Conservation (phyloP, 495 filamentous ascomycete genomes). For the Trichoderma gamsii region DNA sequence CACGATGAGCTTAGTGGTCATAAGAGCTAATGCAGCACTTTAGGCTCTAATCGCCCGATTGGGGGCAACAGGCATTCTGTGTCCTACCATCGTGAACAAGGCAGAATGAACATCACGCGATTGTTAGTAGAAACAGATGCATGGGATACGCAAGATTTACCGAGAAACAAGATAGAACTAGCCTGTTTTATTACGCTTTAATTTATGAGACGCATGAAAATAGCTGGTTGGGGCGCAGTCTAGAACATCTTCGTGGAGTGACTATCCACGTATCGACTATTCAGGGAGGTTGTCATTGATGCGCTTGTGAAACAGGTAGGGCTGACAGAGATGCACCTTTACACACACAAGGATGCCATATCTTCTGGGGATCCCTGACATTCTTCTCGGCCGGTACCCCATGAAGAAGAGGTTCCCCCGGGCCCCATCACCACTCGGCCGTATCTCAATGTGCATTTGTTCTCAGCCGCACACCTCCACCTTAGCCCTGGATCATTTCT, state of each 20-base stretch:
- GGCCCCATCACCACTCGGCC: too few relatives aligned
- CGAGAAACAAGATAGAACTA: background rate
- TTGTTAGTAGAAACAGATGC: background rate
- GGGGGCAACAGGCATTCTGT: too few relatives aligned
- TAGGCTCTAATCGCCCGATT: too few relatives aligned
- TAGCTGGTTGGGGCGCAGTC: background rate
- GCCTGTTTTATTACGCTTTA: background rate
- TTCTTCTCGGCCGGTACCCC: background rate
- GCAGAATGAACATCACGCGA: background rate
- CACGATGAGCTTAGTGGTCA: too few relatives aligned
- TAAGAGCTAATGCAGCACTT: too few relatives aligned
- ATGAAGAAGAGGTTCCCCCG: background rate
- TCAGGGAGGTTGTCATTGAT: background rate
- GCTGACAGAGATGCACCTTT: background rate
- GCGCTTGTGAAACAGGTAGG: background rate
- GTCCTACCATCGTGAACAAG: too few relatives aligned
- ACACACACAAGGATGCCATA: background rate
- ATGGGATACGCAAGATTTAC: background rate
- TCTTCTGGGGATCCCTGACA: background rate
- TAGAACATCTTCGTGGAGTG: background rate
- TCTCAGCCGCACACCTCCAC: too few relatives aligned
- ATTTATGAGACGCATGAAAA: background rate
- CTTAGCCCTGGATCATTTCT: background rate
- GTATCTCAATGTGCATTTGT: too few relatives aligned
- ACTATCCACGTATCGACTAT: background rate